Percentiles rank a stretch among this genome's conserved stretches.
Evolutionary conservation across 257 asterid species (phyloP).

Genomic region (Lantana camara): DNA sequence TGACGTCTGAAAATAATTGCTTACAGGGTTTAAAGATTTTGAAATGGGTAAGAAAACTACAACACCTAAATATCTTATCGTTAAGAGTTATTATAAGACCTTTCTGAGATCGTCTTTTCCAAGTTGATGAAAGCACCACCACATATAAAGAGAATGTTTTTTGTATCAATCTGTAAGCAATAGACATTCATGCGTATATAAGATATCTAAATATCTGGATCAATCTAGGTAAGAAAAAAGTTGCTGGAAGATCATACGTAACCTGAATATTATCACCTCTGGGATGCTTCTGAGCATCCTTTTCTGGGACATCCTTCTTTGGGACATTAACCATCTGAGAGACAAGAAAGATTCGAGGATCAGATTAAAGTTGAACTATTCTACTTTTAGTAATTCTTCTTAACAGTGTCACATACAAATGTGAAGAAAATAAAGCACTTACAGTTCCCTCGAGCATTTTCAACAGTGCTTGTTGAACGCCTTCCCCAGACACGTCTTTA

Average conservation of each 20-base stretch:
- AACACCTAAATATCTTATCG: no score
- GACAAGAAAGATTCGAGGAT: conserved; percentile 12
- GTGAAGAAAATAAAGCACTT: conserved; percentile 35
- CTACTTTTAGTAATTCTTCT: no score
- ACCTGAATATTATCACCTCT: conserved; percentile 99
- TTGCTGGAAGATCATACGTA: background rate
- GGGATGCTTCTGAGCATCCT: conserved; percentile 99
- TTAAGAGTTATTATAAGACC: conserved; percentile 48
- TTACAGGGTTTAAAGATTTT: background rate
- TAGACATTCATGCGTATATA: no score
- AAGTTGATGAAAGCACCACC: conserved; percentile 98
- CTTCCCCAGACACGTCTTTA: conserved; percentile 99
- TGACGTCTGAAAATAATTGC: conserved; percentile 72
- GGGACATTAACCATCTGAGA: conserved; percentile 96
- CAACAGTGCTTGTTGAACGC: conserved; percentile 95
- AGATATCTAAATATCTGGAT: background rate
- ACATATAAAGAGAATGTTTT: conserved; percentile 95
- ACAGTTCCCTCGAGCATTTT: conserved; percentile 99
- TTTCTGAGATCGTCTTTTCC: conserved; percentile 97
- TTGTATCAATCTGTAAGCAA: conserved; percentile 80
- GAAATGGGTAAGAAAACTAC: no score
- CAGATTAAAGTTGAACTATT: background rate
- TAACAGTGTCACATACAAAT: no score
- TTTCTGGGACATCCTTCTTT: conserved; percentile 99
- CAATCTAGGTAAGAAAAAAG: no score